A percentile compares a stretch with the other conserved stretches of the same genome.
These are phyloP conservation scores for Aulographum hederae DNA, from an alignment of 2,329 filamentous ascomycete species.

Conservation along the genomic window DNA sequence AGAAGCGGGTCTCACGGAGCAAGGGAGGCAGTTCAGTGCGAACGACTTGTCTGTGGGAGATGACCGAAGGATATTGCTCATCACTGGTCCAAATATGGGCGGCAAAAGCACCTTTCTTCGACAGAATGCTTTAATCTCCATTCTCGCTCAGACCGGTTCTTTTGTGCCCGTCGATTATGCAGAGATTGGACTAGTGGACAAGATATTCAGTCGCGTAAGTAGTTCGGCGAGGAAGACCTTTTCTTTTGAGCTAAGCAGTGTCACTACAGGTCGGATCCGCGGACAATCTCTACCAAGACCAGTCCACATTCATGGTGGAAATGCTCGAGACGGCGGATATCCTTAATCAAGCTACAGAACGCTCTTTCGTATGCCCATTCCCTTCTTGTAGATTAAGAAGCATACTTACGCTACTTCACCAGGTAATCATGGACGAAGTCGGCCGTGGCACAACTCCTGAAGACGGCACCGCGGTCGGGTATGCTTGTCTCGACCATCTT, in stretches of 20 bases:
- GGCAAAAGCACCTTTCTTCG: constrained; percentile 93
- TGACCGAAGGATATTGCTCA: constrained; percentile 49
- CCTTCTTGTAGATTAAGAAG: constrained; percentile 1
- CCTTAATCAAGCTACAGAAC: constrained; percentile 61
- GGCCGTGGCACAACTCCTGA: constrained; percentile 86
- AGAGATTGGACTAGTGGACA: constrained; percentile 80
- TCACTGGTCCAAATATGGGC: constrained; percentile 89
- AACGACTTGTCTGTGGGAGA: constrained; percentile 80
- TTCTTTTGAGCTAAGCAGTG: constrained; percentile 1
- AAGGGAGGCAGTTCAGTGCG: constrained; percentile 63
- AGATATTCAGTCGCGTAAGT: constrained; percentile 61
- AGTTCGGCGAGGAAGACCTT: background rate
- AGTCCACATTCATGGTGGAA: constrained; percentile 98
- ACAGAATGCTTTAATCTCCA: constrained; percentile 86
- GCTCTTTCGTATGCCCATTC: constrained; percentile 66
- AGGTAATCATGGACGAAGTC: constrained; percentile 93
- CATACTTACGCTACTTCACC: too few relatives aligned
- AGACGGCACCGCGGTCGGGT: constrained; percentile 79
- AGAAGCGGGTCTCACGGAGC: constrained; percentile 59
- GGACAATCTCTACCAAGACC: constrained; percentile 84
- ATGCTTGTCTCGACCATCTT: constrained; percentile 72
- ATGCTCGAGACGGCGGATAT: constrained; percentile 95
- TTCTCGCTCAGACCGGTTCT: constrained; percentile 80
- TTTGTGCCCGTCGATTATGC: constrained; percentile 84
- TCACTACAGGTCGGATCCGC: constrained; percentile 52